Conservation (phyloP, 257 asterid genomes). For the Nicotiana knightiana region DNA sequence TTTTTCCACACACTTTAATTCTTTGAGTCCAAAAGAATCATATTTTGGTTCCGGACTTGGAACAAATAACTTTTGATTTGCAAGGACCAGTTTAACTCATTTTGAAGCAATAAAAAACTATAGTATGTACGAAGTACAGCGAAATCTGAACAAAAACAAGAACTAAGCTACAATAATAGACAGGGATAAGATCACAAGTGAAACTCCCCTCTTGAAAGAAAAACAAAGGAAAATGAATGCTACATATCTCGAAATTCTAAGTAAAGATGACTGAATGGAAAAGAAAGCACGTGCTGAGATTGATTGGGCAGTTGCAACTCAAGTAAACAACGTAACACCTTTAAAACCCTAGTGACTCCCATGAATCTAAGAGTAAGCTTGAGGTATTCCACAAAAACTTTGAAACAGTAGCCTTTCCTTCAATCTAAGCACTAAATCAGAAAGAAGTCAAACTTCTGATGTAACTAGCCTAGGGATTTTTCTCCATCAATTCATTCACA, state of each 20-base stretch:
- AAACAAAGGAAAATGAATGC: too few relatives aligned
- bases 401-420: neutral
- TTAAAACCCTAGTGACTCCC: conserved; percentile 6
- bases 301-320: neutral
- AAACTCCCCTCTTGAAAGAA: too few relatives aligned
- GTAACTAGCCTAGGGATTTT: neutral
- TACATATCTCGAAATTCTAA: neutral
- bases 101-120: too few relatives aligned
- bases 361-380: conserved; percentile 4
- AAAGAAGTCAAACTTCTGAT: conserved; percentile 6
- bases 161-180: too few relatives aligned
- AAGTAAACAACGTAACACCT: neutral
- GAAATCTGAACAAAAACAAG: too few relatives aligned
- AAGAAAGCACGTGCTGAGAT: neutral
- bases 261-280: neutral
- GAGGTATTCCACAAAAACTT: conserved; percentile 6
- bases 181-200: too few relatives aligned
- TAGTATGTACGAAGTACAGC: too few relatives aligned
- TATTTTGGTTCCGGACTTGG: too few relatives aligned
- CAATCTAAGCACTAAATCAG: neutral
- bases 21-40: too few relatives aligned
- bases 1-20: too few relatives aligned
- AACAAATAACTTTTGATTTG: too few relatives aligned
- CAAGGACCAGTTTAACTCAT: too few relatives aligned
- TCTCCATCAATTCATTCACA: neutral